Percentiles rank a stretch among this genome's conserved stretches.
phyloP scores from a whole-genome alignment of 768 basidiomycete species.

The Xanthoconium purpureum region DNA sequence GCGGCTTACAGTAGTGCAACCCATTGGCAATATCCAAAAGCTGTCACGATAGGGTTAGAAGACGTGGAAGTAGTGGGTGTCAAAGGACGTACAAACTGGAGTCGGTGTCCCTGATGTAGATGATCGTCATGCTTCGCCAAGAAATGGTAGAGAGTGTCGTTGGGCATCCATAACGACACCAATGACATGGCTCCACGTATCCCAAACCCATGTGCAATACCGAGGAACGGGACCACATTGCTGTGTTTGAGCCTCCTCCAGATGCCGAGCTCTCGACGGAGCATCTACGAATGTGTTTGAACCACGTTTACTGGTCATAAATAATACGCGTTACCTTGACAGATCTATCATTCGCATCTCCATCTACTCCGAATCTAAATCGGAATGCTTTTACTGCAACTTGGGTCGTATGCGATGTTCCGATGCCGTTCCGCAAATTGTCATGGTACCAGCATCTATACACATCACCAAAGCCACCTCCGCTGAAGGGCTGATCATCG shows the following conservation, averaged over 20 bases:
- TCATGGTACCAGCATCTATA: neutral
- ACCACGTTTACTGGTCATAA: fast-evolving
- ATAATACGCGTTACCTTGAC: neutral
- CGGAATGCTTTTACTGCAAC: slow-evolving; percentile 25
- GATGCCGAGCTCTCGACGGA: slow-evolving; percentile 29
- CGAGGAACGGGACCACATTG: slow-evolving; percentile 27
- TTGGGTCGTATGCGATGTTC: neutral
- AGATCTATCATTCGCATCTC: neutral
- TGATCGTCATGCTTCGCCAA: slow-evolving; percentile 5
- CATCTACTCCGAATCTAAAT: slow-evolving; percentile 2
- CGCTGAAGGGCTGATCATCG: too few species aligned
- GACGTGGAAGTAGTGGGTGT: too few species aligned
- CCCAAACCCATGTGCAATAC: too few species aligned
- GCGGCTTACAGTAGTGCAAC: slow-evolving; percentile 10
- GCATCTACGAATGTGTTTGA: slow-evolving; percentile 3
- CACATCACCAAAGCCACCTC: too few species aligned
- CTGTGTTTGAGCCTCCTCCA: slow-evolving; percentile 26
- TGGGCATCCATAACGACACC: too few species aligned
- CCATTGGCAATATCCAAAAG: too few species aligned
- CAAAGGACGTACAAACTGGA: too few species aligned
- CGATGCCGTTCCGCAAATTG: neutral
- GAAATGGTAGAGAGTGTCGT: slow-evolving; percentile 24
- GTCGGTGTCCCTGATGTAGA: too few species aligned
- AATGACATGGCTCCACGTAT: too few species aligned
- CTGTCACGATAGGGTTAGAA: too few species aligned